Conservation (phyloP, 805 yeast species). For the Candida sonorensis region DNA sequence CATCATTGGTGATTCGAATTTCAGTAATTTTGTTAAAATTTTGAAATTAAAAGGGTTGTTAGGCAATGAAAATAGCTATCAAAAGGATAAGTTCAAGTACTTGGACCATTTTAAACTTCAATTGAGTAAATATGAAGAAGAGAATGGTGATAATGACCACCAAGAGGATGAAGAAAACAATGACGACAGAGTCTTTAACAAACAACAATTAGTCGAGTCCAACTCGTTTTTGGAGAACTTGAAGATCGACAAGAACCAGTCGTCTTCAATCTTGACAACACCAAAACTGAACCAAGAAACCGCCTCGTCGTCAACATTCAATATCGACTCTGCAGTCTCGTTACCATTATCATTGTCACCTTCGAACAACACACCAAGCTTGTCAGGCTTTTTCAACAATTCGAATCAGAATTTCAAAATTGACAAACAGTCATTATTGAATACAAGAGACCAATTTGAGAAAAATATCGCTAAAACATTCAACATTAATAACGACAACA, state of each 20-base stretch:
- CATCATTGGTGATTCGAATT: constrained; percentile 57
- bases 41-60: constrained; percentile 51
- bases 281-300: constrained; percentile 4
- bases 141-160: no score
- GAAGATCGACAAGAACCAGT: no score
- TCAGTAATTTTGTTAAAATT: constrained; percentile 57
- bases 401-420: constrained; percentile 19
- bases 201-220: no score
- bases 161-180: no score
- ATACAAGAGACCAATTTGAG: constrained; percentile 36
- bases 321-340: no score
- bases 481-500: constrained; percentile 45
- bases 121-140: constrained; percentile 28
- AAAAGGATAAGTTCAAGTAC: constrained; percentile 30
- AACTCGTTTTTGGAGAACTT: no score
- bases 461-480: constrained; percentile 39
- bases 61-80: constrained; percentile 24
- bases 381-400: constrained; percentile 13
- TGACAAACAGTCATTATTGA: constrained; percentile 25
- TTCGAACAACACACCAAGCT: no score
- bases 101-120: constrained; percentile 34
- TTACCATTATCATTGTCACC: no score
- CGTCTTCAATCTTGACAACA: no score
- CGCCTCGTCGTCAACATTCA: no score
- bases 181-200: constrained; percentile 1